These are phyloP conservation scores for Backusella tuberculispora DNA, from an alignment of 192 early-diverging fungal species.

Conservation along the genomic window DNA sequence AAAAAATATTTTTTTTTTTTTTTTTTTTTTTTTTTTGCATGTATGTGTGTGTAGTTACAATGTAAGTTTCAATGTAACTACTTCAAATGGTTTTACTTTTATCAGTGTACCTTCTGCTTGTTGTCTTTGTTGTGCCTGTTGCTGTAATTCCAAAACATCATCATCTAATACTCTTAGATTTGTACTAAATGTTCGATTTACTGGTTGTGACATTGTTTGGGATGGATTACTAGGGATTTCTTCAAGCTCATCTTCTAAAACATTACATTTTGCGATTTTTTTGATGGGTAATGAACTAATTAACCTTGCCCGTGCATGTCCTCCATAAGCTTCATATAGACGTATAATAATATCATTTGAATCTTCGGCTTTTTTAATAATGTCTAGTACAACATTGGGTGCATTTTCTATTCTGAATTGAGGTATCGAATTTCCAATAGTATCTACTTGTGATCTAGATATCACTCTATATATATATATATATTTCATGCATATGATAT, in stretches of 20 bases:
- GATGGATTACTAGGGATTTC: slow-evolving; percentile 37
- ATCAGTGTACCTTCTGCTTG: slow-evolving; percentile 47
- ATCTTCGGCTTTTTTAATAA: slow-evolving; percentile 89
- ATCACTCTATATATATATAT: slow-evolving; percentile 25
- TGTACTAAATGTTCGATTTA: slow-evolving; percentile 27
- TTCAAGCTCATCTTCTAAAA: slow-evolving; percentile 74
- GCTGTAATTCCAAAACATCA: slow-evolving; percentile 30
- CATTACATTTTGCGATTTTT: slow-evolving; percentile 66
- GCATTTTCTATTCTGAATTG: slow-evolving; percentile 51
- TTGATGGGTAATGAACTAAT: slow-evolving; percentile 56
- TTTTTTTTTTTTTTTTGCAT: neutral
- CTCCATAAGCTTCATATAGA: slow-evolving; percentile 92
- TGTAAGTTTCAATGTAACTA: slow-evolving; percentile 62
- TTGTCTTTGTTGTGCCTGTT: slow-evolving; percentile 26
- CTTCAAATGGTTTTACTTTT: slow-evolving; percentile 64
- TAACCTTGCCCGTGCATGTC: slow-evolving; percentile 60
- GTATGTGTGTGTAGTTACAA: neutral
- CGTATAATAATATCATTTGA: slow-evolving; percentile 74
- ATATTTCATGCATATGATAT: neutral
- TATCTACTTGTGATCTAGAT: slow-evolving; percentile 14
- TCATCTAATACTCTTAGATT: slow-evolving; percentile 36
- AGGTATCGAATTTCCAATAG: slow-evolving; percentile 12
- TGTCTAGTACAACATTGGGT: slow-evolving; percentile 88
- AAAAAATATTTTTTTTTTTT: no score
- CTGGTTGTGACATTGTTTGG: slow-evolving; percentile 1